Percentiles rank a stretch among this genome's conserved stretches.
phyloP scores from a whole-genome alignment of 2,329 filamentous ascomycete species.

The Scedosporium aurantiacum region DNA sequence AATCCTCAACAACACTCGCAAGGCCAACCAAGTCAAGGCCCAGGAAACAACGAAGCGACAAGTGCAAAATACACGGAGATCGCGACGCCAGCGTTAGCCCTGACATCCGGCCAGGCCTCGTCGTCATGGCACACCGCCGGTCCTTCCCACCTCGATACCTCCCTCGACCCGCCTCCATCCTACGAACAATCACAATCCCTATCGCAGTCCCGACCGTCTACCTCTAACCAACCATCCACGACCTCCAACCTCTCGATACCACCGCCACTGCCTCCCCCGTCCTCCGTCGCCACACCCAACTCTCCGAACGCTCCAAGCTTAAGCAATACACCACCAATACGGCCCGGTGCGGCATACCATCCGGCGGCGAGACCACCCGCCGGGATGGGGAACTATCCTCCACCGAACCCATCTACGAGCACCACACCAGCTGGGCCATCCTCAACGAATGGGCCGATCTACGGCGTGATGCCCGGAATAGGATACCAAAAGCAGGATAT shows the following conservation, averaged over 20 bases:
- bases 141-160: slow-evolving; percentile 4
- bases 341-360: background rate
- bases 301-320: background rate
- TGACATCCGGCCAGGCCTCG: slow-evolving; percentile 5
- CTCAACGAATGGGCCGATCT: background rate
- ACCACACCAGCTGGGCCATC: background rate
- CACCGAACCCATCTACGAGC: background rate
- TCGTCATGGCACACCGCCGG: slow-evolving; percentile 3
- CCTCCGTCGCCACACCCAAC: background rate
- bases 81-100: slow-evolving; percentile 1
- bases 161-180: slow-evolving; percentile 3
- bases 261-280: background rate
- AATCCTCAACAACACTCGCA: background rate
- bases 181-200: slow-evolving; percentile 5
- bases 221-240: slow-evolving; percentile 2
- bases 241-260: background rate
- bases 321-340: background rate
- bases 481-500: slow-evolving; percentile 3
- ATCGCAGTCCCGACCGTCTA: background rate
- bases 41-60: background rate
- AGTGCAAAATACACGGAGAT: slow-evolving; percentile 3
- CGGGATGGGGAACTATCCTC: background rate
- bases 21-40: background rate
- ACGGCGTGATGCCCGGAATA: slow-evolving; percentile 2
- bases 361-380: background rate